Evolutionary conservation across 192 early-diverging fungal genomes (phyloP), one percentile per base, ranked within the genome.

Genomic region (Backusella liffmaniae): DNA sequence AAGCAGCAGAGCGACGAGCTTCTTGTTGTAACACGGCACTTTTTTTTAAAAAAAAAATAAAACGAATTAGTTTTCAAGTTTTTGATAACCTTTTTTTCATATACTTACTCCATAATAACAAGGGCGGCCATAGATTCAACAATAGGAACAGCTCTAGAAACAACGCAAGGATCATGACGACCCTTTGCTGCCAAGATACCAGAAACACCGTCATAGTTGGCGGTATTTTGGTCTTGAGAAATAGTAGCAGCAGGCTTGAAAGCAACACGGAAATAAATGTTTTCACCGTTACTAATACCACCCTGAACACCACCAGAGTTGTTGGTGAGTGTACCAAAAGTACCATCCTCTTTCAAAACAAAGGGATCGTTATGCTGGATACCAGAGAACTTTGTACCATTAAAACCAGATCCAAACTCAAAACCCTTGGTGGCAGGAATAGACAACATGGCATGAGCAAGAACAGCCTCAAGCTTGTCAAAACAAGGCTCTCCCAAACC

Each of bases 351-450:
- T 59, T 90, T 88, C n/a, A 76, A 62, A 44, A 91, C 86, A 84
- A 96, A 99, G 26, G 93, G 85, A 78, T 99, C 98, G 76, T 99
- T 99, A 81, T 99, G 98, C 67, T 95, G 84, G 82, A 92, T 91
- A 44, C 98, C 98, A 0, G 88, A 88, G 70, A 98, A 91, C 26
- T 84, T 87, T 1, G 98, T 97, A 30, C 96, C 98, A 23, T 87
- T 86, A 78, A 97, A 94, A 23, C 98, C 98, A 53, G 92, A 94
- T 0, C 98, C 98, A 67, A 98, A 93, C 82, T 99, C 98, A 81
- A 99, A 99, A 21, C 95, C 94, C 82, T 99, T 99, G 23, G 98
- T 99, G 4, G 98, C 97, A 7, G 98, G 98, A 73, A 99, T 97
- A 26, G 96, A 97, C 73, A 99, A 83, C 98, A 99, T 99, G 8